phyloP scores from a whole-genome alignment of 2,329 filamentous ascomycete genomes.

The Arthrinium puccinioides region DNA sequence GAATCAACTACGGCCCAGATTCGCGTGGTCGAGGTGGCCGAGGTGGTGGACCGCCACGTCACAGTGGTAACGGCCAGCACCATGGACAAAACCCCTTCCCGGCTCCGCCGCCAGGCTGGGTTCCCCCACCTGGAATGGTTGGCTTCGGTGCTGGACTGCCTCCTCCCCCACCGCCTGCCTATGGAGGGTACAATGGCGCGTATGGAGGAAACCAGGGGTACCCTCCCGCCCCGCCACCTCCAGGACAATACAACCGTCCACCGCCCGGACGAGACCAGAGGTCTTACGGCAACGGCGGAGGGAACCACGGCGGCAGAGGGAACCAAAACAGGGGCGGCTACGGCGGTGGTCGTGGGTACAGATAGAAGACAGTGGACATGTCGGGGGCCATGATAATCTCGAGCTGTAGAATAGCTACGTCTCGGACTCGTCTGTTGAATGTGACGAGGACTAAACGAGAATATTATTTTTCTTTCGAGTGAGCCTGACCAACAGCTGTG shows the following conservation, averaged over 20 bases:
- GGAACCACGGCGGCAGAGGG: background rate
- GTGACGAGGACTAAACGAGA: too few species aligned
- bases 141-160: conserved; percentile 29
- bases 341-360: conserved; percentile 8
- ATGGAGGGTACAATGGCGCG: conserved; percentile 11
- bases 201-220: conserved; percentile 16
- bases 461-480: too few species aligned
- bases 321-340: conserved; percentile 11
- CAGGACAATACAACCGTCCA: conserved; percentile 16
- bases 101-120: conserved; percentile 22
- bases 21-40: conserved; percentile 17
- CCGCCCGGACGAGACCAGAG: conserved; percentile 12
- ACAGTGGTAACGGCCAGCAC: conserved; percentile 23
- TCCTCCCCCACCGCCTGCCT: conserved; percentile 13
- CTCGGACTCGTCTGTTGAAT: too few species aligned
- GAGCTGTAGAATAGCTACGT: too few species aligned
- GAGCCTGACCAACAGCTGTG: too few species aligned
- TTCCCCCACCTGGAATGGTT: conserved; percentile 27
- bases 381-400: too few species aligned
- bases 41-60: conserved; percentile 10
- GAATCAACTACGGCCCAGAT: conserved; percentile 25
- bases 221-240: conserved; percentile 12
- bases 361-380: background rate
- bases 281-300: conserved; percentile 9
- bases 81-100: conserved; percentile 14